A percentile compares a stretch with the other conserved stretches of the same genome.
Evolutionary conservation across 169 alveolate genomes (phyloP).

Genomic region (Plasmodium vinckei): DNA sequence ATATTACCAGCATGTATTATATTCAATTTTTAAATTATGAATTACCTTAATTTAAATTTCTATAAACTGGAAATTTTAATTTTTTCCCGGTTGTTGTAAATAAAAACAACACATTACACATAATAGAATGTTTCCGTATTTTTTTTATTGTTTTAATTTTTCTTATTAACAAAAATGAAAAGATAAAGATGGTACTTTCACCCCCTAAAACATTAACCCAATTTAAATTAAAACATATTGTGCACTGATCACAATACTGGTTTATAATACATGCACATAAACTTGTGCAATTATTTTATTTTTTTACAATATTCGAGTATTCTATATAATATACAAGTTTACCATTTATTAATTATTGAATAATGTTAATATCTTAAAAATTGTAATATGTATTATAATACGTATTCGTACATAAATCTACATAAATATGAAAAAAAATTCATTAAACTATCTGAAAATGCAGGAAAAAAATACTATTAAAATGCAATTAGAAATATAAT

Average conservation of each 20-base stretch:
- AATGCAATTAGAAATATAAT: conserved; percentile 39
- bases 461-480: background rate
- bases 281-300: too few relatives aligned
- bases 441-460: conserved; percentile 25
- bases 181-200: too few relatives aligned
- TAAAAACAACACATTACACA: conserved; percentile 12
- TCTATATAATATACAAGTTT: conserved; percentile 9
- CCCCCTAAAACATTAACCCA: too few relatives aligned
- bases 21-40: background rate
- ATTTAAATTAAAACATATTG: too few relatives aligned
- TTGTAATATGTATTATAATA: conserved; percentile 8
- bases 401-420: background rate
- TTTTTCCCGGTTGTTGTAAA: conserved; percentile 16
- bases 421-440: background rate
- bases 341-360: conserved; percentile 7
- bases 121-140: background rate
- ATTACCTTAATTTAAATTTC: conserved; percentile 3
- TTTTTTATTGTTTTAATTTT: too few relatives aligned
- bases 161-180: too few relatives aligned
- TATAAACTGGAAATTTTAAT: conserved; percentile 10
- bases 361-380: conserved; percentile 11
- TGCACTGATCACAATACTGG: too few relatives aligned
- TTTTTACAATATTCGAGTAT: background rate
- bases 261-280: too few relatives aligned
- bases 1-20: background rate